Percentiles rank a stretch among this genome's conserved stretches.
Conservation (phyloP, 2,329 filamentous ascomycete species). For the Penicillium sp. region DNA sequence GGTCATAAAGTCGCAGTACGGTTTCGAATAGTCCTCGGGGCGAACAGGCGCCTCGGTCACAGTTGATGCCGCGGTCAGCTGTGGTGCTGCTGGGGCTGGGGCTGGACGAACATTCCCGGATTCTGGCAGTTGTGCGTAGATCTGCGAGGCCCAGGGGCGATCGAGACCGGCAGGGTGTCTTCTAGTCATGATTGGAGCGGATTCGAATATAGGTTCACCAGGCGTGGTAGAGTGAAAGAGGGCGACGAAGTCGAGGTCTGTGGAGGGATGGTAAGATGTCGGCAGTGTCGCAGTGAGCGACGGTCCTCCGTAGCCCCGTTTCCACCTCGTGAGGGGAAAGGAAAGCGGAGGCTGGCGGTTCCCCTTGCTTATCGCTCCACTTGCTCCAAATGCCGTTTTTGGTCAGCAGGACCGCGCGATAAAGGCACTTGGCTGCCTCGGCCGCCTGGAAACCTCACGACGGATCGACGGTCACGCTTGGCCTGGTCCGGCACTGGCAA, state of each 20-base stretch:
- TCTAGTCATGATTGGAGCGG: constrained; percentile 26
- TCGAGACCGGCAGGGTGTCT: constrained; percentile 24
- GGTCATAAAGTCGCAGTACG: constrained; percentile 81
- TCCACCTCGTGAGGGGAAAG: constrained; percentile 14
- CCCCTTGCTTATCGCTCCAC: constrained; percentile 15
- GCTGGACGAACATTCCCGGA: constrained; percentile 13
- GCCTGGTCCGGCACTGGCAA: too few relatives aligned
- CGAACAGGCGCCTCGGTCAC: constrained; percentile 20
- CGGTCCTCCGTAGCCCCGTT: too few relatives aligned
- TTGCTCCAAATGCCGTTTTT: not conserved
- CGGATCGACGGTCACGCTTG: too few relatives aligned
- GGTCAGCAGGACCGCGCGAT: constrained; percentile 5
- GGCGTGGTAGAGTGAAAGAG: too few relatives aligned
- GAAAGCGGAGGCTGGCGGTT: constrained; percentile 10
- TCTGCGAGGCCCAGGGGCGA: constrained; percentile 27
- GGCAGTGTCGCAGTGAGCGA: not conserved
- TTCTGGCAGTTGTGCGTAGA: constrained; percentile 7
- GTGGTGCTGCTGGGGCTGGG: constrained; percentile 11
- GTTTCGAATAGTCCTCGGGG: constrained; percentile 65
- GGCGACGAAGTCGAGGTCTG: not conserved
- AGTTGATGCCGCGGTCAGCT: constrained; percentile 13
- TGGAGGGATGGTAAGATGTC: not conserved
- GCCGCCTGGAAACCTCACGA: not conserved
- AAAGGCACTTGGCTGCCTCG: not conserved
- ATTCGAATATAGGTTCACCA: too few relatives aligned